A percentile compares a stretch with the other conserved stretches of the same genome.
These are phyloP conservation scores for Davidsoniella virescens DNA, from an alignment of 2,329 filamentous ascomycete species.

Conservation along the genomic window DNA sequence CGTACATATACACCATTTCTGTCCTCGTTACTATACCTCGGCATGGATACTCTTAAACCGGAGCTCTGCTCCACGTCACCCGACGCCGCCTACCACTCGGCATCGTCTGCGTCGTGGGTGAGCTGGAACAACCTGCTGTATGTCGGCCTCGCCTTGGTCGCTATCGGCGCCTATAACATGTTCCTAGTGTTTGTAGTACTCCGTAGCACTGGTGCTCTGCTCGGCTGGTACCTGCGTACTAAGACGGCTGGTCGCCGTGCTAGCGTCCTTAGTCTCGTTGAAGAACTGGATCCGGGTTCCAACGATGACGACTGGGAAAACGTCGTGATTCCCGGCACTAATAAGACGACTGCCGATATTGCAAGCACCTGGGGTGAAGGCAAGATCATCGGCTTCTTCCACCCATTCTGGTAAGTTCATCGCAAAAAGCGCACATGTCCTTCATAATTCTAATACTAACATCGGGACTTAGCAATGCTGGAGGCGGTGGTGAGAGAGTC, in stretches of 20 bases:
- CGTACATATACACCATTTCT: not conserved
- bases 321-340: conserved; percentile 21
- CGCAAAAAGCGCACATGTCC: not conserved
- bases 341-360: conserved; percentile 17
- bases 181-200: conserved; percentile 24
- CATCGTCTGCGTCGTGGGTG: not conserved
- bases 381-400: conserved; percentile 77
- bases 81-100: conserved; percentile 1
- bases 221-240: conserved; percentile 46
- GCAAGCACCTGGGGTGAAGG: conserved; percentile 50
- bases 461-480: conserved; percentile 50
- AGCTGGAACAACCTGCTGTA: conserved; percentile 1
- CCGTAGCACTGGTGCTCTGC: conserved; percentile 23
- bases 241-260: conserved; percentile 46
- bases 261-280: conserved; percentile 34
- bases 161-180: conserved; percentile 4
- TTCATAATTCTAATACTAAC: not conserved
- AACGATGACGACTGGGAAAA: conserved; percentile 54
- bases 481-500: conserved; percentile 87
- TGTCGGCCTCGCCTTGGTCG: conserved; percentile 8
- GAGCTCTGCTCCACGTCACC: conserved; percentile 2
- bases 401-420: conserved; percentile 70
- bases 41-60: conserved; percentile 5
- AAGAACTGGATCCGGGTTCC: conserved; percentile 20
- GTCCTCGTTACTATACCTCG: too few relatives aligned